Percentiles rank a stretch among this genome's conserved stretches.
phyloP scores from a whole-genome alignment of 2,329 filamentous ascomycete genomes.

The Fusarium graminum region DNA sequence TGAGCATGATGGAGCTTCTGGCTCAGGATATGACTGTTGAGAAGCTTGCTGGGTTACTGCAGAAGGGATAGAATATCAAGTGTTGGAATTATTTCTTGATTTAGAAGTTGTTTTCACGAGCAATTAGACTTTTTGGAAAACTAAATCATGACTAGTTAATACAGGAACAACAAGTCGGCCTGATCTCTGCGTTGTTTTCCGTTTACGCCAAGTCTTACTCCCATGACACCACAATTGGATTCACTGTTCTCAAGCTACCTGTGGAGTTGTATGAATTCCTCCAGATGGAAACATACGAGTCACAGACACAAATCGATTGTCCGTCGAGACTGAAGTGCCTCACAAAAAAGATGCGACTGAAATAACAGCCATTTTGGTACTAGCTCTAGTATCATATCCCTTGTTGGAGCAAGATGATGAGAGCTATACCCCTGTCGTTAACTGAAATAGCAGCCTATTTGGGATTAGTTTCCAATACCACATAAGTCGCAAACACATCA shows the following conservation, averaged over 20 bases:
- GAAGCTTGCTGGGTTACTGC: conserved; percentile 1
- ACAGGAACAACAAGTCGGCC: no score
- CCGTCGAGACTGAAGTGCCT: background rate
- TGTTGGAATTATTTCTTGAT: no score
- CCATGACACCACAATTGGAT: no score
- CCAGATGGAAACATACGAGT: no score
- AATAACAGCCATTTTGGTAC: conserved; percentile 7
- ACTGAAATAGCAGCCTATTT: conserved; percentile 10
- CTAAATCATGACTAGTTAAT: no score
- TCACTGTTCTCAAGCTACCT: no score
- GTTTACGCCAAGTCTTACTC: no score
- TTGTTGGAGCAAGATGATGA: background rate
- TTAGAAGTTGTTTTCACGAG: no score
- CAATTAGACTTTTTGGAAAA: no score
- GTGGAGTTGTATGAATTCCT: no score
- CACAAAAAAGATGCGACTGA: conserved; percentile 3
- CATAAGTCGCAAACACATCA: background rate
- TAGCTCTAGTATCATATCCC: background rate
- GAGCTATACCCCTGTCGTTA: background rate
- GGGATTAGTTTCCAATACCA: background rate
- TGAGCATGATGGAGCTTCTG: conserved; percentile 1
- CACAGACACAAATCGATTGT: background rate
- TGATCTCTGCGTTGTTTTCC: no score
- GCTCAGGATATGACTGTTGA: conserved; percentile 1
- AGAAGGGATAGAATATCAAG: background rate